These are phyloP conservation scores for Cicer arietinum DNA, from an alignment of 306 rosid genomes.

Conservation along the genomic window DNA sequence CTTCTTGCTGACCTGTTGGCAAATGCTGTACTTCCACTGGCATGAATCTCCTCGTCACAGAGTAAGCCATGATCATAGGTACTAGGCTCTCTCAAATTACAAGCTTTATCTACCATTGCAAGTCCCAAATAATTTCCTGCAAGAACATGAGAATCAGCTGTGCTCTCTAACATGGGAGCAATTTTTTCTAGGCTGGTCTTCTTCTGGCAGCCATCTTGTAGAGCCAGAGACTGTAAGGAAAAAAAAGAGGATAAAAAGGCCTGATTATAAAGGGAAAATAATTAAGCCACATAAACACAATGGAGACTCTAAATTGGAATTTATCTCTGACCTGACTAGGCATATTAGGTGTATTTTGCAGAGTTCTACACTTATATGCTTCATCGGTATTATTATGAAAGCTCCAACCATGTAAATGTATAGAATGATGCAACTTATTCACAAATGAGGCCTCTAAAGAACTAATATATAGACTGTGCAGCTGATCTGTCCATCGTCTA, in stretches of 20 bases:
- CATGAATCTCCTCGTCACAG: conserved; percentile 45
- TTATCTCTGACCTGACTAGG: conserved; percentile 63
- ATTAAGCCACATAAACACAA: conserved; percentile 29
- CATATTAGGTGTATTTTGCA: conserved; percentile 51
- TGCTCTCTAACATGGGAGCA: conserved; percentile 59
- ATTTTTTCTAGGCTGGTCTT: conserved; percentile 61
- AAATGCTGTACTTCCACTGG: conserved; percentile 43
- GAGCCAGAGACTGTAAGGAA: conserved; percentile 58
- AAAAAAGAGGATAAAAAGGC: conserved; percentile 39
- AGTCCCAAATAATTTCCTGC: conserved; percentile 53
- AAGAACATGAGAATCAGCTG: conserved; percentile 76
- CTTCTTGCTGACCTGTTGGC: conserved; percentile 48
- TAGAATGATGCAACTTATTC: conserved; percentile 59
- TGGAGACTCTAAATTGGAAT: conserved; percentile 34
- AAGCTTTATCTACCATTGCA: conserved; percentile 47
- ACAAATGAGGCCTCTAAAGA: conserved; percentile 87
- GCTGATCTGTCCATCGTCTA: conserved; percentile 81
- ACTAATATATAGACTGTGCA: conserved; percentile 69
- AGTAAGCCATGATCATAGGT: conserved; percentile 40
- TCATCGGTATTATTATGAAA: conserved; percentile 46
- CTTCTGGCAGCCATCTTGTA: conserved; percentile 61
- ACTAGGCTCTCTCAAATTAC: conserved; percentile 43
- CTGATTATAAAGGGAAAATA: conserved; percentile 39
- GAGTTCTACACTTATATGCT: conserved; percentile 40
- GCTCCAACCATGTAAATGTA: conserved; percentile 45